Conservation (phyloP, 73 alveolate species). For the Paramecium caudatum region DNA sequence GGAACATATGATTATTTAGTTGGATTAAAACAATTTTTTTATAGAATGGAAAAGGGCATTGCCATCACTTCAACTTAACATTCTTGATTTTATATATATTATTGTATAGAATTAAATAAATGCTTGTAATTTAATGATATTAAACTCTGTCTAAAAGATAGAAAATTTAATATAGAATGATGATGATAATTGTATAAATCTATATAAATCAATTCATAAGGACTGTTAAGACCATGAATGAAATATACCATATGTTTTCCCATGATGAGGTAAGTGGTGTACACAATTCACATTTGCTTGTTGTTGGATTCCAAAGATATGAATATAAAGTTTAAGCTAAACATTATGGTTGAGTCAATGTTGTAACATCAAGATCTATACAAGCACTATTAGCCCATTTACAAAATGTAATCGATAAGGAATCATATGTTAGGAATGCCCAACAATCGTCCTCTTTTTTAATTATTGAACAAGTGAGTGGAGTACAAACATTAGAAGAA, state of each 20-base stretch:
- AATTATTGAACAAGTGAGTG: not conserved
- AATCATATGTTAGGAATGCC: not conserved
- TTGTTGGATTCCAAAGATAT: not conserved
- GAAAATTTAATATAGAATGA: too few relatives aligned
- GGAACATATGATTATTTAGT: conserved; percentile 85
- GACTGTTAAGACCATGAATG: too few relatives aligned
- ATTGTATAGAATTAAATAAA: too few relatives aligned
- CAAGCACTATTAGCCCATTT: not conserved
- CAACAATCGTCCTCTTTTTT: not conserved
- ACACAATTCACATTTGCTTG: not conserved
- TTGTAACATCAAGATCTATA: not conserved
- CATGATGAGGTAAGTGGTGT: too few relatives aligned
- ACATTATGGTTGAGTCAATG: not conserved
- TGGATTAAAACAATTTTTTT: conserved; percentile 71
- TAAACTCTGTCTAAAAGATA: too few relatives aligned
- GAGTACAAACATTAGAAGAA: not conserved
- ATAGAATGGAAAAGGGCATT: conserved; percentile 14
- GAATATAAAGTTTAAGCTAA: not conserved
- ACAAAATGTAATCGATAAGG: not conserved
- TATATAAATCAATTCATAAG: too few relatives aligned
- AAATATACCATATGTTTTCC: too few relatives aligned
- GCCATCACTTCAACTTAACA: not conserved
- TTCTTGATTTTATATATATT: conserved; percentile 20
- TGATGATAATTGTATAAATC: too few relatives aligned
- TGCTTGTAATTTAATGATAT: too few relatives aligned